Percentiles rank a stretch among this genome's conserved stretches.
phyloP scores from a whole-genome alignment of 495 filamentous ascomycete genomes.

The Podospora pseudocomata region DNA sequence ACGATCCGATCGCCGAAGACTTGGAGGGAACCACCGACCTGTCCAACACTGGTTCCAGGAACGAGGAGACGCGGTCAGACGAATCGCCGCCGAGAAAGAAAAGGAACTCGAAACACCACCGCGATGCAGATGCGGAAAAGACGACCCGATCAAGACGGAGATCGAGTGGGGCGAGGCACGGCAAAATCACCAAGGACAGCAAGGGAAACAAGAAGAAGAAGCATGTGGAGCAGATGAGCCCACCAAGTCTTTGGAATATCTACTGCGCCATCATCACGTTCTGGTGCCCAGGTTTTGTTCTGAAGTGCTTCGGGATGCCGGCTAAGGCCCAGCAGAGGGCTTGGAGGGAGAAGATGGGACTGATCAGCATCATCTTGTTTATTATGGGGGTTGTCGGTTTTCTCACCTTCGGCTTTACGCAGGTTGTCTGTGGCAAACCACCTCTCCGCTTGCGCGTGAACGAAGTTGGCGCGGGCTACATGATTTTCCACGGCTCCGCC shows the following conservation, averaged over 20 bases:
- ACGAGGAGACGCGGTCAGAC: slow-evolving; percentile 39
- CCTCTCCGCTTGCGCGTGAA: slow-evolving; percentile 73
- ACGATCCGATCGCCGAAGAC: slow-evolving; percentile 79
- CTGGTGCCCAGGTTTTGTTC: slow-evolving; percentile 82
- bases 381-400: slow-evolving; percentile 91
- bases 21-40: slow-evolving; percentile 48
- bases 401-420: slow-evolving; percentile 93
- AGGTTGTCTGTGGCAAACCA: slow-evolving; percentile 72
- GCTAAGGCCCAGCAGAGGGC: slow-evolving; percentile 83
- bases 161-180: slow-evolving; percentile 34
- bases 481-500: slow-evolving; percentile 93
- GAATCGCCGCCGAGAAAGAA: slow-evolving; percentile 36
- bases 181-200: slow-evolving; percentile 57
- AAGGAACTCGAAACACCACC: slow-evolving; percentile 21
- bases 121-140: slow-evolving; percentile 39
- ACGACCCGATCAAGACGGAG: slow-evolving; percentile 28
- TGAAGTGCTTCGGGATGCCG: slow-evolving; percentile 84
- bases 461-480: slow-evolving; percentile 71
- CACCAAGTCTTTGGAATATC: slow-evolving; percentile 88
- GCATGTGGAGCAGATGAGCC: slow-evolving; percentile 62
- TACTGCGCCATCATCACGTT: slow-evolving; percentile 94
- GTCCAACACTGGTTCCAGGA: slow-evolving; percentile 38
- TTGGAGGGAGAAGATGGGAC: slow-evolving; percentile 98
- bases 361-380: slow-evolving; percentile 86
- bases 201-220: slow-evolving; percentile 40